These are phyloP conservation scores for Dentipellis sp. DNA, from an alignment of 768 basidiomycete species.

Conservation along the genomic window DNA sequence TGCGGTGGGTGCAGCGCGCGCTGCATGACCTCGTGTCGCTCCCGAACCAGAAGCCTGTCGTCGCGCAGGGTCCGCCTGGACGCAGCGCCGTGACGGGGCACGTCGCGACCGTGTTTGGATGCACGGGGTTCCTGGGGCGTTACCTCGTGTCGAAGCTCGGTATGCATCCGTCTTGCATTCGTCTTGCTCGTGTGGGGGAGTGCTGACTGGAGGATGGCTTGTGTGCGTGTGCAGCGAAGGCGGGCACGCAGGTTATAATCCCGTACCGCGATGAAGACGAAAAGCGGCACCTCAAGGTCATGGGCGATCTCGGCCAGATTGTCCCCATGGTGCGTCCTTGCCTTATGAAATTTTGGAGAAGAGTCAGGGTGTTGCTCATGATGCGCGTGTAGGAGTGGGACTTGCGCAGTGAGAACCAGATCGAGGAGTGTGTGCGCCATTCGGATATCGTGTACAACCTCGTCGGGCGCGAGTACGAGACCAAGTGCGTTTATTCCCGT, in stretches of 20 bases:
- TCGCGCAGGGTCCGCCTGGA: slow-evolving; percentile 71
- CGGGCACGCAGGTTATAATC: slow-evolving; percentile 88
- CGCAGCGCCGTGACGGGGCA: slow-evolving; percentile 87
- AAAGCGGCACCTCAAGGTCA: slow-evolving; percentile 80
- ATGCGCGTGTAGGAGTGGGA: slow-evolving; percentile 77
- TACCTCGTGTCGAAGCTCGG: slow-evolving; percentile 93
- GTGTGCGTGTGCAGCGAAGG: slow-evolving; percentile 47
- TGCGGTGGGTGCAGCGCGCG: slow-evolving; percentile 41
- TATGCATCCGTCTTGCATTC: slow-evolving; percentile 25
- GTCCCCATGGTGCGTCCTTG: slow-evolving; percentile 72
- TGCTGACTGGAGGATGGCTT: not conserved
- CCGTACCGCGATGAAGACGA: slow-evolving; percentile 96
- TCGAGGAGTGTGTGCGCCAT: slow-evolving; percentile 87
- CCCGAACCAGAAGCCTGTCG: slow-evolving; percentile 51
- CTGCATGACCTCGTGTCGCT: slow-evolving; percentile 64
- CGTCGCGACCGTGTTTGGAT: slow-evolving; percentile 93
- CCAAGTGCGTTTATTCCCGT: slow-evolving; percentile 55
- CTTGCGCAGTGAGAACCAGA: slow-evolving; percentile 80
- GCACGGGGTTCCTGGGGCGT: slow-evolving; percentile 89
- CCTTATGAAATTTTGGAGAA: slow-evolving; percentile 1
- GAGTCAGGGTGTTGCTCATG: not conserved
- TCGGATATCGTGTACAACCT: slow-evolving; percentile 97
- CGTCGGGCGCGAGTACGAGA: slow-evolving; percentile 88
- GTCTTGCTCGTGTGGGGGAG: slow-evolving; percentile 1
- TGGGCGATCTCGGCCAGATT: slow-evolving; percentile 96